A percentile compares a stretch with the other conserved stretches of the same genome.
phyloP scores from a whole-genome alignment of 192 early-diverging fungal species.

The Backusella tarrabulga region DNA sequence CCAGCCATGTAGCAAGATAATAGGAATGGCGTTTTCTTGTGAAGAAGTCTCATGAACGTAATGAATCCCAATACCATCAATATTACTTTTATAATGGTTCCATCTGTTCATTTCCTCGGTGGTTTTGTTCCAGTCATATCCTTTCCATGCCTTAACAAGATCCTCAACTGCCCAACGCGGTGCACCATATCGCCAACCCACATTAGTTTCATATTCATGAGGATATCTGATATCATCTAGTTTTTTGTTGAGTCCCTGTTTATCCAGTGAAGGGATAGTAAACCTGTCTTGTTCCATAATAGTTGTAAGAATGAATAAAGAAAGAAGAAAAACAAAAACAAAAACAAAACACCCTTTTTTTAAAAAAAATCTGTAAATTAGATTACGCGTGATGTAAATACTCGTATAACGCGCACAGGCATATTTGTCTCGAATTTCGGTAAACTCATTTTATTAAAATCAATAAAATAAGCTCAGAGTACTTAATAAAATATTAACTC shows the following conservation, averaged over 20 bases:
- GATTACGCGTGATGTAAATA: no score
- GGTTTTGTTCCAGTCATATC: slow-evolving; percentile 21
- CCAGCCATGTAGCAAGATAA: slow-evolving; percentile 64
- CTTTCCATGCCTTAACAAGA: slow-evolving; percentile 22
- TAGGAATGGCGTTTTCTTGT: slow-evolving; percentile 30
- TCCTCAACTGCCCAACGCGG: slow-evolving; percentile 24
- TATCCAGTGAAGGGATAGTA: background rate
- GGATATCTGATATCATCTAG: background rate
- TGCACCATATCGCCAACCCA: slow-evolving; percentile 26
- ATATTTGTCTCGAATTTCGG: no score
- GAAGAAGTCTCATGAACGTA: slow-evolving; percentile 22
- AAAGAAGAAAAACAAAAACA: no score
- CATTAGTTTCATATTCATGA: slow-evolving; percentile 12
- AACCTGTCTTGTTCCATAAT: background rate
- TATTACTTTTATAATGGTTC: slow-evolving; percentile 24
- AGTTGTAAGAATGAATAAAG: no score
- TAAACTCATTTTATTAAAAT: no score
- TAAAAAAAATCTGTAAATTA: no score
- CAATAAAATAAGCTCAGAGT: no score
- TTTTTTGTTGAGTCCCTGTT: background rate
- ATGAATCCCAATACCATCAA: slow-evolving; percentile 21
- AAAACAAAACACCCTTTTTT: no score
- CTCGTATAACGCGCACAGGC: no score
- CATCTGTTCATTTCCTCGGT: slow-evolving; percentile 23
- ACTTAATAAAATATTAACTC: no score